Percentiles rank a stretch among this genome's conserved stretches.
These are phyloP conservation scores for Cucurbita maxima DNA, from an alignment of 306 rosid genomes.

Conservation along the genomic window DNA sequence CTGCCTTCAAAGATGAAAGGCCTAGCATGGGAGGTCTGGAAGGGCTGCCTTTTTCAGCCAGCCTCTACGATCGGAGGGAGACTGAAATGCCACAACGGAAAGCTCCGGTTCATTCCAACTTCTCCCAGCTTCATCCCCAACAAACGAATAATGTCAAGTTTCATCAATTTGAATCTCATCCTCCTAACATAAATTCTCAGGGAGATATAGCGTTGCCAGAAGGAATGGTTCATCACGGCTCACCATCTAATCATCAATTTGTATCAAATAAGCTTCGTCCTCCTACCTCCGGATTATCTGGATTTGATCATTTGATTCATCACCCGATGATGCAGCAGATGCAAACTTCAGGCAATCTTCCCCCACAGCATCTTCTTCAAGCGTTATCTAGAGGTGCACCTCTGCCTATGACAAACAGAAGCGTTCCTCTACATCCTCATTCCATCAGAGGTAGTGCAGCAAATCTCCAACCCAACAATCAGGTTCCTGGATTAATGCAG, in stretches of 20 bases:
- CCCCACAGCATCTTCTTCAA: slow-evolving; percentile 50
- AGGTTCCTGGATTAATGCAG: slow-evolving; percentile 42
- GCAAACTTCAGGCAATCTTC: slow-evolving; percentile 51
- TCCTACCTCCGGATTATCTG: slow-evolving; percentile 38
- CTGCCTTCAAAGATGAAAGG: slow-evolving; percentile 50
- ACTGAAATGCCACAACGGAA: slow-evolving; percentile 46
- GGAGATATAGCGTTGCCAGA: slow-evolving; percentile 47
- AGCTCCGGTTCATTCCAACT: slow-evolving; percentile 38
- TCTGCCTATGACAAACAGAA: slow-evolving; percentile 28
- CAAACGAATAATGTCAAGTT: slow-evolving; percentile 45
- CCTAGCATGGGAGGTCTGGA: slow-evolving; percentile 48
- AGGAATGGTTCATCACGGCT: slow-evolving; percentile 39
- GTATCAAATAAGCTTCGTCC: slow-evolving; percentile 56
- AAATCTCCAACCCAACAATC: slow-evolving; percentile 30
- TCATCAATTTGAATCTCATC: slow-evolving; percentile 53
- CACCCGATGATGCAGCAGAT: slow-evolving; percentile 67
- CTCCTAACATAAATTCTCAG: slow-evolving; percentile 41
- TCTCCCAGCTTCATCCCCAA: slow-evolving; percentile 44
- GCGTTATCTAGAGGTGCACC: slow-evolving; percentile 56
- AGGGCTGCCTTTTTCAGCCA: slow-evolving; percentile 38
- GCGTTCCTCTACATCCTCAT: slow-evolving; percentile 25
- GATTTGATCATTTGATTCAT: slow-evolving; percentile 51
- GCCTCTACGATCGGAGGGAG: slow-evolving; percentile 55
- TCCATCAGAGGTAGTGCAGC: slow-evolving; percentile 20
- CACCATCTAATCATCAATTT: slow-evolving; percentile 52